These are phyloP conservation scores for Cordyceps farinosa DNA, from an alignment of 2,329 filamentous ascomycete genomes.

Conservation along the genomic window DNA sequence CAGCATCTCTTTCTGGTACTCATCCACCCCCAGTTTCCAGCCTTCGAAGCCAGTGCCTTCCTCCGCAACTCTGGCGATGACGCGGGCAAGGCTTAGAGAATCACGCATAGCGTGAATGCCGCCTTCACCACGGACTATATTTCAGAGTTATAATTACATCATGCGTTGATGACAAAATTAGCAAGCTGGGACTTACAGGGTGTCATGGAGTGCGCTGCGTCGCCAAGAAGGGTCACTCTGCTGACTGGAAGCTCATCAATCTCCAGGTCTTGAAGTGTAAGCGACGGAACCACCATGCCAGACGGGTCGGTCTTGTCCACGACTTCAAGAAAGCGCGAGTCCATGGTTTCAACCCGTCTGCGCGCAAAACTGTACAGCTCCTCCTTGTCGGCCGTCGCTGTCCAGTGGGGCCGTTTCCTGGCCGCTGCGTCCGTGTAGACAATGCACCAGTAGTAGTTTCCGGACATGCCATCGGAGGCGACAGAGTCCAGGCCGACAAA, in stretches of 20 bases:
- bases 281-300: constrained; percentile 27
- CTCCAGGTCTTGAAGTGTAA: constrained; percentile 32
- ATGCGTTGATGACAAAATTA: no score
- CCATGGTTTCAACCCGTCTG: constrained; percentile 13
- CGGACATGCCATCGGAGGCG: constrained; percentile 21
- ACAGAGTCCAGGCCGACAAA: constrained; percentile 28
- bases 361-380: constrained; percentile 17
- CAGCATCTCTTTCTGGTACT: constrained; percentile 28
- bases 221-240: constrained; percentile 39
- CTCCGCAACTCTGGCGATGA: constrained; percentile 14
- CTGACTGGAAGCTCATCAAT: constrained; percentile 32
- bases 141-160: neutral
- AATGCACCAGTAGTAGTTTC: constrained; percentile 30
- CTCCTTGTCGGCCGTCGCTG: constrained; percentile 19
- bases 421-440: constrained; percentile 22
- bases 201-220: constrained; percentile 36
- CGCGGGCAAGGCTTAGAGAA: constrained; percentile 24
- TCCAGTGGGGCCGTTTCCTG: constrained; percentile 33
- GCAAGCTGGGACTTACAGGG: constrained; percentile 29
- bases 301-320: constrained; percentile 26
- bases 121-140: constrained; percentile 40
- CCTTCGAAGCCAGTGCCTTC: neutral
- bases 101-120: constrained; percentile 41
- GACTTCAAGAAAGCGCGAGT: constrained; percentile 19
- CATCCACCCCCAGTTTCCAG: neutral